Base-by-base conservation (phyloP, 352 stramenopile genomes). In the Peronosclerospora sorghi region DNA sequence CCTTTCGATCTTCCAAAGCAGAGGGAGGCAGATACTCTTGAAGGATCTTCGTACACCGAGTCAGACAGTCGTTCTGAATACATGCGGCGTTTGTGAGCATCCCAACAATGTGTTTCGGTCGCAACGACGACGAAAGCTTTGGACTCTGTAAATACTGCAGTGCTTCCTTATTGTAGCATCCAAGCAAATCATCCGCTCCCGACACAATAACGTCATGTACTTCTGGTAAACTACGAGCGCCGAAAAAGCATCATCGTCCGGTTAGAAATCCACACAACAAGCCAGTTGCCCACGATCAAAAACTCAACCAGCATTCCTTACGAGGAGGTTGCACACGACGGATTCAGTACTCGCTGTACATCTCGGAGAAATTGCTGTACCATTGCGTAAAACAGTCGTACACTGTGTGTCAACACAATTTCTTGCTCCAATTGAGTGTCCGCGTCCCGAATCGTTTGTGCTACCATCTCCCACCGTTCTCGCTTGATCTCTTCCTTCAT, bases 281-380 rank as follows among this genome's bases (percentile, higher is more conserved):
- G 15, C 5, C 21, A 3, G 6, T 26, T 26, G 21, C 21, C 28
- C 7, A 15, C 30, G 12, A 35, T 5, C 9, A 26, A 6, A 26
- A 26, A 26, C 21, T 26, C 21, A 1, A 30, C n/a, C n/a, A 9
- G 6, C 18, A 23, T 14, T 32, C 5, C 39, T 42, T 67, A 86
- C 74, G 79, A 63, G 8, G 75, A 87, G 0, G 78, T 86, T 5
- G 78, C 73, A 47, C 73, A 91, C 8, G 78, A 87, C 13, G 78
- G 75, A 45, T 85, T 87, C 24, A 91, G 56, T 34, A 91, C 70
- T 1, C 77, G 75, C 39, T 86, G 75, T 3, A 77, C 51, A 47
- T 91, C 78, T 1, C 78, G 71, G 0, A 91, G 51, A 52, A 81
- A 91, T 46, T 91, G 78, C 36, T 91, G 78, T 2, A 91, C 52